Evolutionary conservation across 169 alveolate genomes (phyloP), one percentile per base, ranked within the genome.

Genomic region (Eimeria necatrix): DNA sequence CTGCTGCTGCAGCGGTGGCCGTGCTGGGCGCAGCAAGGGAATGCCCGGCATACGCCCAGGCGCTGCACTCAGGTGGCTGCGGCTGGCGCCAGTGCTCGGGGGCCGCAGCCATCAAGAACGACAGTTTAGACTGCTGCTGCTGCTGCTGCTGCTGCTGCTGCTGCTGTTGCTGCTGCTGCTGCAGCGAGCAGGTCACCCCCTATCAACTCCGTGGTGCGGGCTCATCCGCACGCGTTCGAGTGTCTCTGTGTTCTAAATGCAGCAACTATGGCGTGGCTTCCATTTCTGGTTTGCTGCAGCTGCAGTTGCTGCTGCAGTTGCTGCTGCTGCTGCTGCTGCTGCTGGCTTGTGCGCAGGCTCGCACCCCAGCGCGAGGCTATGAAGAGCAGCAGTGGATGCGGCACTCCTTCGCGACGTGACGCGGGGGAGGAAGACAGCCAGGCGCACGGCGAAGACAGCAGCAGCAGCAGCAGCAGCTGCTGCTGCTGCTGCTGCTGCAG

Each of bases 71-170:
- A n/a, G n/a, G 81, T 51, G 24, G 81, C 81, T 70, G 22, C 81
- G 8, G 81, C 52, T 70, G 81, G 53, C 9, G 49, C n/a, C 41
- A 68, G 49, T 64, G 76, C 76, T 64, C 20, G n/a, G n/a, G 53
- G 24, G 81, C 81, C 32, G 52, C 52, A 26, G 46, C 78, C 12
- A 4, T 16, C 12, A 4, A 32, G 5, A 20, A 48, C 78, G 6
- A 24, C 73, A 18, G n/a, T n/a, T n/a, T n/a, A n/a, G n/a, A n/a
- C n/a, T 68, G 78, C 78, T 68, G 32, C 78, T 14, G 78, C 78
- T 68, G 81, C 81, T 70, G 81, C 81, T 70, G 61, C 61, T 53
- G 61, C 61, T 53, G 61, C 61, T 53, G 61, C 12, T 12, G 6
- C 61, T 53, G 61, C 61, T 53, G 61, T n/a, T 12, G 61, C 61